phyloP scores from a whole-genome alignment of 2,329 filamentous ascomycete species.

The Ramularia collo-cygni region DNA sequence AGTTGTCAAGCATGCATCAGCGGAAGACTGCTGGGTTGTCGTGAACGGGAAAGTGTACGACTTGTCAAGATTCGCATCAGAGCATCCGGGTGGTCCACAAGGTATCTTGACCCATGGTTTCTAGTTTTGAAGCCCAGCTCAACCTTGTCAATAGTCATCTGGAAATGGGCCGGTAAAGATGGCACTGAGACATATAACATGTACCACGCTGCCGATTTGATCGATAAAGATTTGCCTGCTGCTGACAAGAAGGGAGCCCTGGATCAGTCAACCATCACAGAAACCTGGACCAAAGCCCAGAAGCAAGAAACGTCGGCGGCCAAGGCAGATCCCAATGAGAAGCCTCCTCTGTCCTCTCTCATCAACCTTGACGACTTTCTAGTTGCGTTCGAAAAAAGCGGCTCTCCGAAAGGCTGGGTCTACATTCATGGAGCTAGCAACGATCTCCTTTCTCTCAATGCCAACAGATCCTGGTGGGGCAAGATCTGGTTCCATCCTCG shows the following conservation, averaged over 20 bases:
- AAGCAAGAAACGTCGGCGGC: slow-evolving; percentile 22
- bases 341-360: slow-evolving; percentile 41
- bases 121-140: background rate
- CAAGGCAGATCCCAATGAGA: slow-evolving; percentile 26
- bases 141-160: slow-evolving; percentile 34
- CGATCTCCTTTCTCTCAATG: slow-evolving; percentile 41
- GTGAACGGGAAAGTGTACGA: slow-evolving; percentile 63
- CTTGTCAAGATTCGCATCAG: slow-evolving; percentile 57
- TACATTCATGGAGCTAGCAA: slow-evolving; percentile 46
- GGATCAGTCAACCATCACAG: slow-evolving; percentile 26
- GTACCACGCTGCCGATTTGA: slow-evolving; percentile 42
- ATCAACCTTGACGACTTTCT: slow-evolving; percentile 45
- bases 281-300: slow-evolving; percentile 26
- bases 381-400: slow-evolving; percentile 31
- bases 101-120: slow-evolving; percentile 31
- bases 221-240: slow-evolving; percentile 36
- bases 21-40: slow-evolving; percentile 54
- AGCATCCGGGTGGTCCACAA: slow-evolving; percentile 54
- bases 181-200: slow-evolving; percentile 49
- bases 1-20: slow-evolving; percentile 27
- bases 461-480: slow-evolving; percentile 38
- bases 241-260: slow-evolving; percentile 36
- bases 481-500: slow-evolving; percentile 43
- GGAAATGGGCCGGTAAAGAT: slow-evolving; percentile 48
- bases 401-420: slow-evolving; percentile 35